Conservation (phyloP, 768 basidiomycete species). For the Pleurotus giganteus region DNA sequence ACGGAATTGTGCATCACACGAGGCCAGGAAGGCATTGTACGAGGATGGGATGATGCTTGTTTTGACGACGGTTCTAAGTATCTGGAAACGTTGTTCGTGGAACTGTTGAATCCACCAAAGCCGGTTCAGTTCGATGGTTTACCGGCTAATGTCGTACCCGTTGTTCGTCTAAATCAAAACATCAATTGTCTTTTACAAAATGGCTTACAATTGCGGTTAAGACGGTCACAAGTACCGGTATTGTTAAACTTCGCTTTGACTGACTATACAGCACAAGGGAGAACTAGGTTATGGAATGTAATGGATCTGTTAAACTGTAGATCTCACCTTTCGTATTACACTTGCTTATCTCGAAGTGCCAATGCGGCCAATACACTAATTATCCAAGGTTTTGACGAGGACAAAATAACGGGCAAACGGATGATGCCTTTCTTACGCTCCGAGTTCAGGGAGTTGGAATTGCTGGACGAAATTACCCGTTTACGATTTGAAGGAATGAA, state of each 20-base stretch:
- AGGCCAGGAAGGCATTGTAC: constrained; percentile 28
- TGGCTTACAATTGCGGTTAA: constrained; percentile 12
- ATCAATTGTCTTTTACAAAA: constrained; percentile 15
- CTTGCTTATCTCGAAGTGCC: constrained; percentile 16
- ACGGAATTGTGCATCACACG: constrained; percentile 32
- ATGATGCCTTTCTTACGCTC: constrained; percentile 21
- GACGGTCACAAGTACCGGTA: constrained; percentile 21
- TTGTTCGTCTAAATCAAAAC: constrained; percentile 4
- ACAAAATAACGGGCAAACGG: constrained; percentile 23
- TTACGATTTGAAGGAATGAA: constrained; percentile 21
- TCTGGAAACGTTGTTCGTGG: constrained; percentile 13
- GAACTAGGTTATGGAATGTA: constrained; percentile 24
- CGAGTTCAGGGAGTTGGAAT: constrained; percentile 32
- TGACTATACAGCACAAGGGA: constrained; percentile 27
- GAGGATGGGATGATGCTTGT: constrained; percentile 20
- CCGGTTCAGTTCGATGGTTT: constrained; percentile 9
- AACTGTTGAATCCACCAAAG: constrained; percentile 11
- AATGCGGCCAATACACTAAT: constrained; percentile 27
- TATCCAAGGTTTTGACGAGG: constrained; percentile 21
- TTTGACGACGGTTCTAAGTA: constrained; percentile 22
- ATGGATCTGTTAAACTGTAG: constrained; percentile 23
- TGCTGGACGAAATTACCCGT: constrained; percentile 32
- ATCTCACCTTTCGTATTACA: constrained; percentile 16
- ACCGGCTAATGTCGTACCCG: constrained; percentile 15
- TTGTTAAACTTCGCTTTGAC: constrained; percentile 26